Base-by-base conservation (phyloP, 2,329 filamentous ascomycete genomes). In the Colletotrichum sp. region DNA sequence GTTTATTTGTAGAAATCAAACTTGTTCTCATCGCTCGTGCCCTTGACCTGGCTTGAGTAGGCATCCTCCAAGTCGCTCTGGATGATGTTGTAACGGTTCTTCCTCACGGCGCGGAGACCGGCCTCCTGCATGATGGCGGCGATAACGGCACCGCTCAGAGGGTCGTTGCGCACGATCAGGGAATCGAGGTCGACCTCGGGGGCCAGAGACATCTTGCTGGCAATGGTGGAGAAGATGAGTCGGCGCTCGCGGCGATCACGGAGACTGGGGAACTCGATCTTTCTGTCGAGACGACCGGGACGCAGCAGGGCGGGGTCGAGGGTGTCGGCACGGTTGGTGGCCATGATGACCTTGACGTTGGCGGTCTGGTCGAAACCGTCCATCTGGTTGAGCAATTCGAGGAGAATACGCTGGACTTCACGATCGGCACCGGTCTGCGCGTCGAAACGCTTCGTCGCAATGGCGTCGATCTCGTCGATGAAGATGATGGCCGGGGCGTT, bases 271-370 rank as follows among this genome's bases (percentile, higher is more conserved):
- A 99, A 99, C 86, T 99, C 97, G 79, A 99, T 99, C 91, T 99
- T 99, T 83, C 97, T 92, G 87, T 99, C 97, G 75, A 99, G 90
- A 89, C 97, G 96, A 80, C 97, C 97, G 36, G 97, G 97, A 81
- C 97, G 95, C 77, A 99, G 92, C 77, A 99, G 91, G 57, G 97
- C 97, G 18, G 97, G 97, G 84, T 99, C 97, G 79, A 99, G 91
- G 8, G 97, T 99, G 86, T 99, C 97, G 79, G 97, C 96, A 84
- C 97, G 94, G 89, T 99, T 99, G 80, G 97, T 99, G 80, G 97
- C 97, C 97, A 99, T 99, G 88, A 99, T 99, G 84, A 99, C 97
- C 89, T 99, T 99, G 87, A 99, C 97, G 86, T 99, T 99, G 85
- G 95, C 95, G 1, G 96, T 98, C 87, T 99, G 97, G 86, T 99